Base-by-base conservation (phyloP, 139 green algal genomes). In the Ettlia oleoabundans region DNA sequence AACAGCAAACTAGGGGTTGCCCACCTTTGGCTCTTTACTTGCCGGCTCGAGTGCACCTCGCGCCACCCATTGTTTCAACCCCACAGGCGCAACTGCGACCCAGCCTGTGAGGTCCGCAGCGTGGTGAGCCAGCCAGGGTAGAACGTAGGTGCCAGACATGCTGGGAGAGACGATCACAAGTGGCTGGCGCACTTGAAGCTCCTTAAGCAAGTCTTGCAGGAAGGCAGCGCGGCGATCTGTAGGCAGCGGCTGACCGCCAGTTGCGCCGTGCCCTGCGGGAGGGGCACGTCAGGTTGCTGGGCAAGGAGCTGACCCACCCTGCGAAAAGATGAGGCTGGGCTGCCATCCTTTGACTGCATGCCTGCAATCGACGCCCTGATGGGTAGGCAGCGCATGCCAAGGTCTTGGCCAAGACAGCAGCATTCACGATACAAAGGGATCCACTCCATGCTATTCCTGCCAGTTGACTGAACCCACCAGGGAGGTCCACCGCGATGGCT, bases 41-140 rank as follows among this genome's bases (percentile, higher is more conserved):
- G 52, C 73, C 3, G 41, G 4, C 13, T 30, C 32, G 24, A 78
- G 63, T 35, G 6, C 38, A 1, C 69, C 78, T 4, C 18, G 3
- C 13, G 63, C 22, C 8, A 19, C 21, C 80, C 71, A 80, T 24
- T 51, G 58, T 24, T 61, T 51, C 19, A 85, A 61, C 21, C 72
- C 72, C 55, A 65, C 72, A 15, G 80, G 80, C 4, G 80, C 80
- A 32, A 85, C 66, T 4, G 80, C 63, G 40, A 85, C 61, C 80
- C 80, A 85, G 4, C 21, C 80, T 0, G 58, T 69, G 4, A 85
- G 32, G 9, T 80, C 67, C 2, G 38, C 43, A 1, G 66, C 30
- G 33, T 85, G 80, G 18, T 61, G 5, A 19, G 33, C 32, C 28
- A 85, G 69, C 53, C 47, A 85, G 10, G 67, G 67, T 32, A 84